Percentiles rank a stretch among this genome's conserved stretches.
These are phyloP conservation scores for Claviceps quebecensis DNA, from an alignment of 2,329 filamentous ascomycete genomes.

Conservation along the genomic window DNA sequence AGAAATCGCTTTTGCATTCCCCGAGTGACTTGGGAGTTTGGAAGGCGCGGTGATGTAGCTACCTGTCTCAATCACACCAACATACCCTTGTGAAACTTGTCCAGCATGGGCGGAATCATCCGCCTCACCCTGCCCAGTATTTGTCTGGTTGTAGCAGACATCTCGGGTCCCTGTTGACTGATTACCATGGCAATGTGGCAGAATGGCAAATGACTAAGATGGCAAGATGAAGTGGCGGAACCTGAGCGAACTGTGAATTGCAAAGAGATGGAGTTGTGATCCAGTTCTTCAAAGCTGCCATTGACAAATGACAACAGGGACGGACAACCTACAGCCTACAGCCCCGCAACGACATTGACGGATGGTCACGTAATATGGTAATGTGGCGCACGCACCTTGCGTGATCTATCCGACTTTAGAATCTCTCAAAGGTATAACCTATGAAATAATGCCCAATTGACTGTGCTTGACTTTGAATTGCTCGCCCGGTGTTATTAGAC, in stretches of 20 bases:
- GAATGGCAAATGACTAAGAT: neutral
- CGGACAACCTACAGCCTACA: neutral
- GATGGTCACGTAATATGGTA: neutral
- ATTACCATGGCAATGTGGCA: slow-evolving; percentile 11
- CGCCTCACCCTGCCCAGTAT: slow-evolving; percentile 70
- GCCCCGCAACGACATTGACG: neutral
- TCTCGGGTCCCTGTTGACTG: slow-evolving; percentile 22
- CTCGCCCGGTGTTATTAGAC: no score
- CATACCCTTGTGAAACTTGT: slow-evolving; percentile 87
- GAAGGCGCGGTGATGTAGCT: neutral
- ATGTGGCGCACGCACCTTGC: neutral
- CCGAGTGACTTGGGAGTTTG: neutral
- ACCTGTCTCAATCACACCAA: neutral
- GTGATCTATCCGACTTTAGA: neutral
- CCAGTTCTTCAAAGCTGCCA: neutral
- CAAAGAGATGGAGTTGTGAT: neutral
- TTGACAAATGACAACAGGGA: no score
- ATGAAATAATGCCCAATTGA: no score
- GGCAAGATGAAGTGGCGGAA: neutral
- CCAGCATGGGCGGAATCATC: slow-evolving; percentile 88
- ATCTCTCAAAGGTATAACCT: neutral
- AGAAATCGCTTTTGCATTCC: no score
- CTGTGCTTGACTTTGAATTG: no score
- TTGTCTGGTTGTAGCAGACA: slow-evolving; percentile 59
- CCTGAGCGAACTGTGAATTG: neutral